Evolutionary conservation across 352 stramenopile species (phyloP), one percentile per base, ranked within the genome.

Genomic region (Globisporangium okanoganense): DNA sequence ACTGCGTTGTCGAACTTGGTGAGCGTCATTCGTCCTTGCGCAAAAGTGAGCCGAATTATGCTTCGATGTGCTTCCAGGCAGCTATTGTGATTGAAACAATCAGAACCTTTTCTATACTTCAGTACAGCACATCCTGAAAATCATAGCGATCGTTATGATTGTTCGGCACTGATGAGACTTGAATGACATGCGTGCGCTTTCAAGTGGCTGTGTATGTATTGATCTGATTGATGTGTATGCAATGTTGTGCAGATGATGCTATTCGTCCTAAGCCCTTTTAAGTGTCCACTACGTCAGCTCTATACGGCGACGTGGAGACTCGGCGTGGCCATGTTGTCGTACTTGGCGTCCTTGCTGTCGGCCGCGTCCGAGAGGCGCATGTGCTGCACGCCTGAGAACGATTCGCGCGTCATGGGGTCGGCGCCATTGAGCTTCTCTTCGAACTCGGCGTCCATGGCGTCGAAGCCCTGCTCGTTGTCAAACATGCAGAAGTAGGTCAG

Each of bases 401-500:
- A 68, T 48, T 68, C 62, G 29, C 62, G 55, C 40, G 56, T 65
- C n/a, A 49, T 31, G 6, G 14, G 10, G 43, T 68, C 45, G 13
- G 44, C 62, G 14, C 25, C 20, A 16, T 61, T 45, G 44, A 68
- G 56, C 31, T 58, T 61, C n/a, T 45, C 53, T 5, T 77, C 79
- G 56, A 88, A 88, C 24, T 90, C 74, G 1, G 61, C 65, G 51
- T 90, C 80, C 73, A 88, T 86, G 20, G 77, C 75, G 0, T 83
- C 73, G 22, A 79, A 66, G 33, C 74, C 74, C 25, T 82, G 61
- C 27, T 81, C 63, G 64, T 85, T 88, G 66, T 88, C 76, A 48
- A 88, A 86, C 68, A 78, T 70, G 72, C 71, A 89, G 60, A 86
- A 85, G 56, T 64, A 87, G 1, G 79, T 89, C 8, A 87, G 64